Percentiles rank a stretch among this genome's conserved stretches.
Conservation (phyloP, 2,329 filamentous ascomycete species). For the Pezicula neosporulosa region DNA sequence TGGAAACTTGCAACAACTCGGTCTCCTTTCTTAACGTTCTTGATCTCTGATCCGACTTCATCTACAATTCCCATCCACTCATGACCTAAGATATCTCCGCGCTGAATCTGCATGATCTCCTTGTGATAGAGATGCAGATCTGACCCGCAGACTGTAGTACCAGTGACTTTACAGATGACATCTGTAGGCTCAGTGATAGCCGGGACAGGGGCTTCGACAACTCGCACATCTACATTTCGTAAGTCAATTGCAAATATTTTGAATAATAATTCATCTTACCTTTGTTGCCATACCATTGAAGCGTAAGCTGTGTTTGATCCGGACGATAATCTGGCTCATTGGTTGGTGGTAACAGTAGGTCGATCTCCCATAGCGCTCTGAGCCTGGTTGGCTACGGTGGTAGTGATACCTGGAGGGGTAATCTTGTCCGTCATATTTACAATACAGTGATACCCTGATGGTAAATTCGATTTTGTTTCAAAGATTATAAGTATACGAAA, state of each 20-base stretch:
- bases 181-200: constrained; percentile 24
- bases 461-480: too few species aligned
- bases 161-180: constrained; percentile 27
- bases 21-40: constrained; percentile 47
- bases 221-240: constrained; percentile 9
- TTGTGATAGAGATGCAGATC: constrained; percentile 29
- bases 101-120: constrained; percentile 39
- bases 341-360: constrained; percentile 10
- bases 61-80: constrained; percentile 59
- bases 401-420: constrained; percentile 12
- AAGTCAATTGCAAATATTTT: neutral
- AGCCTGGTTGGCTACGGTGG: constrained; percentile 11
- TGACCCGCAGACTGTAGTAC: constrained; percentile 27
- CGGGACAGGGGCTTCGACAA: constrained; percentile 22
- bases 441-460: neutral
- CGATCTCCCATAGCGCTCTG: constrained; percentile 12
- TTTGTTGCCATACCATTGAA: constrained; percentile 13
- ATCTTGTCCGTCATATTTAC: constrained; percentile 6
- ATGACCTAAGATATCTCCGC: constrained; percentile 56
- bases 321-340: constrained; percentile 3
- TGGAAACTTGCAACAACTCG: constrained; percentile 63
- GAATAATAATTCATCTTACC: neutral
- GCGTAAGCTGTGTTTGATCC: constrained; percentile 7
- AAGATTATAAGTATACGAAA: neutral
- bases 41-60: constrained; percentile 50